phyloP scores from a whole-genome alignment of 1,139 yeast genomes.

The Debaryomycetaceae sp. region DNA sequence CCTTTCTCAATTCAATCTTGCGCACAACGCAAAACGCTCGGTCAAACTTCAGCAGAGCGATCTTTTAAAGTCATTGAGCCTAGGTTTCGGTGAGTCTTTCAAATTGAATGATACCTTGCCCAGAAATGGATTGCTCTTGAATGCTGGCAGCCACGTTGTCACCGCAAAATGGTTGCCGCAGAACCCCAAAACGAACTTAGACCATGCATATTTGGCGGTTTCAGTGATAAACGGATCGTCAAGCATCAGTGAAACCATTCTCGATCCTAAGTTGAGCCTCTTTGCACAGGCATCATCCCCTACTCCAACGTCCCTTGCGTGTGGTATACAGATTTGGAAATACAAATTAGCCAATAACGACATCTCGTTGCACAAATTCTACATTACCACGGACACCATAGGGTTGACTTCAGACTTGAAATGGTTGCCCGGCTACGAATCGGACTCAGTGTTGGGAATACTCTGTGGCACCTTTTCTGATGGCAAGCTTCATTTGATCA shows the following conservation, averaged over 20 bases:
- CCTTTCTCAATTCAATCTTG: conserved; percentile 3
- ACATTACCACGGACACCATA: conserved; percentile 29
- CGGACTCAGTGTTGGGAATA: conserved; percentile 31
- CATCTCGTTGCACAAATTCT: conserved; percentile 26
- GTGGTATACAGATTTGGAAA: conserved; percentile 45
- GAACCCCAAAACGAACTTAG: conserved; percentile 8
- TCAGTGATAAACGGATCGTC: conserved; percentile 25
- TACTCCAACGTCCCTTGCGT: conserved; percentile 1
- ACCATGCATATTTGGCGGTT: conserved; percentile 42
- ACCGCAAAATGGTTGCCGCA: conserved; percentile 53
- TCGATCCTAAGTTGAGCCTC: conserved; percentile 31
- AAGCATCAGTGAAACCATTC: conserved; percentile 22
- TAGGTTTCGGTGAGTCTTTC: conserved; percentile 9
- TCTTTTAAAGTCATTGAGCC: no score
- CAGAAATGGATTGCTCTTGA: conserved; percentile 43
- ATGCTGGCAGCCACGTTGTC: conserved; percentile 54
- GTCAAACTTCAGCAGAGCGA: no score
- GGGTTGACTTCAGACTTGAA: conserved; percentile 54
- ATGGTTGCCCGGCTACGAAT: conserved; percentile 40
- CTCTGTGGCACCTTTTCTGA: conserved; percentile 58
- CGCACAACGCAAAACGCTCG: no score
- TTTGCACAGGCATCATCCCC: conserved; percentile 14
- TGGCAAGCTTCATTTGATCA: conserved; percentile 56
- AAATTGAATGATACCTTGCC: conserved; percentile 12
- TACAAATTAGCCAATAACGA: conserved; percentile 25